phyloP scores from a whole-genome alignment of 83 land plant genomes.

The Picea engelmannii region DNA sequence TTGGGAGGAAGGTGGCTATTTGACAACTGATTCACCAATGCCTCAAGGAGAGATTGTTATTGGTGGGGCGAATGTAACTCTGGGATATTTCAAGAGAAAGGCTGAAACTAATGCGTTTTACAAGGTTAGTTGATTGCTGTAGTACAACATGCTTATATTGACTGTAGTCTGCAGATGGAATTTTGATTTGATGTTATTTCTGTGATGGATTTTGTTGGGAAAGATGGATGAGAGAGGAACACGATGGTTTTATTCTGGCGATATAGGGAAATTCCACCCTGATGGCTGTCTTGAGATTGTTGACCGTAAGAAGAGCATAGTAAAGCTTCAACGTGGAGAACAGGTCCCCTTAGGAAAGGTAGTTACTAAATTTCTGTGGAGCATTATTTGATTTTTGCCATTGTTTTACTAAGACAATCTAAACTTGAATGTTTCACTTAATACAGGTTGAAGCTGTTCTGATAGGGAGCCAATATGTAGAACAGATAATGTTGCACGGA shows the following conservation, averaged over 20 bases:
- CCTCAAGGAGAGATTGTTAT: constrained; percentile 92
- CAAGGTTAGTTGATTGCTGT: constrained; percentile 47
- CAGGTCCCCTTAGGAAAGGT: constrained; percentile 97
- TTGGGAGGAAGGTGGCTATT: constrained; percentile 94
- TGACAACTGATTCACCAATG: constrained; percentile 72
- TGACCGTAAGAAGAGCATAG: constrained; percentile 91
- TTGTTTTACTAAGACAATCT: background rate
- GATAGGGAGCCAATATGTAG: constrained; percentile 60
- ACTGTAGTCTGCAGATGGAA: background rate
- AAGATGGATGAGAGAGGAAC: constrained; percentile 83
- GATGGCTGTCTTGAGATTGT: constrained; percentile 96
- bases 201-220: background rate
- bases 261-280: constrained; percentile 89
- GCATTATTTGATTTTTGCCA: background rate
- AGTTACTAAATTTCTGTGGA: background rate
- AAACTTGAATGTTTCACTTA: constrained; percentile 5
- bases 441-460: constrained; percentile 86
- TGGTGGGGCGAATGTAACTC: constrained; percentile 79
- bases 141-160: background rate
- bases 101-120: constrained; percentile 85
- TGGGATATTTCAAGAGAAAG: constrained; percentile 85
- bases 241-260: constrained; percentile 98
- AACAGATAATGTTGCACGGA: constrained; percentile 82
- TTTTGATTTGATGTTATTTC: background rate
- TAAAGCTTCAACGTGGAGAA: constrained; percentile 97